These are phyloP conservation scores for Schwanniomyces polymorphus DNA, from an alignment of 805 yeast species.

Conservation along the genomic window DNA sequence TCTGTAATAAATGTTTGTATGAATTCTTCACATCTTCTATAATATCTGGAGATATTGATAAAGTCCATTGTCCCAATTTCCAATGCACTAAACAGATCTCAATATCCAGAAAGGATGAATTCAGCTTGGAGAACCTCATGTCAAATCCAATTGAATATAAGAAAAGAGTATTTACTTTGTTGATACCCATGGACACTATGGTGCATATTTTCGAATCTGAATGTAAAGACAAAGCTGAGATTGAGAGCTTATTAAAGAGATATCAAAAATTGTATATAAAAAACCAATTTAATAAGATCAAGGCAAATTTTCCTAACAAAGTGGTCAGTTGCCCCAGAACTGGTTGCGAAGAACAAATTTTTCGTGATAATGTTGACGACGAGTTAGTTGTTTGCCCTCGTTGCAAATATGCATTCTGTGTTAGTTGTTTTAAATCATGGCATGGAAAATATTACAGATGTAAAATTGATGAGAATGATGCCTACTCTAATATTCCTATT, in stretches of 20 bases:
- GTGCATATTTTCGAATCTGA: conserved; percentile 20
- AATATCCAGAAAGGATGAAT: conserved; percentile 13
- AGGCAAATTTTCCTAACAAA: conserved; percentile 46
- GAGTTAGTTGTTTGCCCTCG: conserved; percentile 47
- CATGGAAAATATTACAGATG: conserved; percentile 56
- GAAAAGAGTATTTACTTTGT: conserved; percentile 38
- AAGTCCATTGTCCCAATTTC: conserved; percentile 59
- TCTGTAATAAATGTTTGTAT: conserved; percentile 47
- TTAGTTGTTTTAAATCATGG: conserved; percentile 58
- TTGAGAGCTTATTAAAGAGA: conserved; percentile 25
- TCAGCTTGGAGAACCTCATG: conserved; percentile 12
- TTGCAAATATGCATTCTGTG: conserved; percentile 57
- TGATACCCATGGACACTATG: conserved; percentile 36
- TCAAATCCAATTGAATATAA: conserved; percentile 31
- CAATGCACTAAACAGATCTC: conserved; percentile 37
- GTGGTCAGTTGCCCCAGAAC: conserved; percentile 52
- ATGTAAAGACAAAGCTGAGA: conserved; percentile 4
- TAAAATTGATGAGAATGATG: conserved; percentile 18
- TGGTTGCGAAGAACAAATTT: conserved; percentile 45
- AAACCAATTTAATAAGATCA: conserved; percentile 43
- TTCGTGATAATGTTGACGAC: conserved; percentile 47
- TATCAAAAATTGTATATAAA: conserved; percentile 38
- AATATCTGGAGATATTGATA: conserved; percentile 47
- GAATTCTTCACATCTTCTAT: conserved; percentile 45
- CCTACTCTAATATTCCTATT: conserved; percentile 26